These are phyloP conservation scores for Neolecta irregularis DNA, from an alignment of 1,139 yeast genomes.

Conservation along the genomic window DNA sequence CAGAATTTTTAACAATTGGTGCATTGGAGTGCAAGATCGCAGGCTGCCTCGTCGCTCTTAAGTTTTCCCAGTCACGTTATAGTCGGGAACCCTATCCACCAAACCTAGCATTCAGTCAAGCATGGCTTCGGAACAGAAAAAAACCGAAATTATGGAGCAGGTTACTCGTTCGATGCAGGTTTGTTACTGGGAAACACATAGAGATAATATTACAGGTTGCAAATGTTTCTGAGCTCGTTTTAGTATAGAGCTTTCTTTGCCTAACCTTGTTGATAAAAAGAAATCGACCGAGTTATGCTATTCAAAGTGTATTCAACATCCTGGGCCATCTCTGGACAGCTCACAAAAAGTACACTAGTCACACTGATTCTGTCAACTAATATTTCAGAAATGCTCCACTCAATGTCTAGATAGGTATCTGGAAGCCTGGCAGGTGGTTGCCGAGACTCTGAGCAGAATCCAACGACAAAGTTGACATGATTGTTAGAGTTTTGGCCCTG, in stretches of 20 bases:
- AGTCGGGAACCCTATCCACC: too few relatives aligned
- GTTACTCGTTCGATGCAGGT: too few relatives aligned
- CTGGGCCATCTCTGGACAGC: slow-evolving; percentile 33
- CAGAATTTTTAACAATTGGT: too few relatives aligned
- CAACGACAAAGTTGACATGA: neutral
- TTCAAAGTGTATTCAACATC: slow-evolving; percentile 51
- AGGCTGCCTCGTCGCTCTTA: too few relatives aligned
- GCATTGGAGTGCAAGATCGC: too few relatives aligned
- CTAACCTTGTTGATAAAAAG: neutral
- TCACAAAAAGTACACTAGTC: slow-evolving; percentile 29
- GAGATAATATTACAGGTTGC: slow-evolving; percentile 1
- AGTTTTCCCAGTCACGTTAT: too few relatives aligned
- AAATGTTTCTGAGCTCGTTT: slow-evolving; percentile 2
- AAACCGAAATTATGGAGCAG: too few relatives aligned
- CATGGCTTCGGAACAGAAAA: too few relatives aligned
- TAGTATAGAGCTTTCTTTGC: neutral
- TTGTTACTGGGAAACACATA: too few relatives aligned
- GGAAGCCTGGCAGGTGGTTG: slow-evolving; percentile 79
- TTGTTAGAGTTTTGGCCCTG: slow-evolving; percentile 18
- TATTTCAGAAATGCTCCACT: slow-evolving; percentile 9
- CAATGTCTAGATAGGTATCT: slow-evolving; percentile 76
- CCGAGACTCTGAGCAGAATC: slow-evolving; percentile 23
- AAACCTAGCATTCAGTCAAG: too few relatives aligned
- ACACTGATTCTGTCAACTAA: slow-evolving; percentile 28
- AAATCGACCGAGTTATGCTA: slow-evolving; percentile 66